A percentile compares a stretch with the other conserved stretches of the same genome.
Conservation (phyloP, 257 asterid genomes). For the Solanum corneliomulleri region DNA sequence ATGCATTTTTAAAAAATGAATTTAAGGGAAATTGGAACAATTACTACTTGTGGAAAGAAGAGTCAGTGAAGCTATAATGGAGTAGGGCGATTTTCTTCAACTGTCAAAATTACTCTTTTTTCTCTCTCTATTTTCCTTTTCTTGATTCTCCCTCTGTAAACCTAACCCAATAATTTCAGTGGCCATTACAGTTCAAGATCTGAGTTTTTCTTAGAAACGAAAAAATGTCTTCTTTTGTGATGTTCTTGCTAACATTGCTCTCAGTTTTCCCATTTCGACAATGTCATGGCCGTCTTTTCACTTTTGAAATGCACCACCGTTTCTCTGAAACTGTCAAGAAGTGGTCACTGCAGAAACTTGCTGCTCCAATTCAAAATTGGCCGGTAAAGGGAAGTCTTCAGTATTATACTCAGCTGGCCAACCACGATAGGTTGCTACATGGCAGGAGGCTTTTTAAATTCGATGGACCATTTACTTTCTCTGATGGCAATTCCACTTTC, state of each 20-base stretch:
- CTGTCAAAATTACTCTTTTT: neutral
- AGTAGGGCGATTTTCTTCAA: neutral
- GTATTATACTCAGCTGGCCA: conserved; percentile 44
- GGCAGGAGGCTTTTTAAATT: conserved; percentile 31
- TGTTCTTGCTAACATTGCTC: conserved; percentile 11
- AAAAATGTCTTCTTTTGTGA: conserved; percentile 31
- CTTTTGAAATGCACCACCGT: conserved; percentile 77
- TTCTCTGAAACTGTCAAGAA: conserved; percentile 67
- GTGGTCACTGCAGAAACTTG: conserved; percentile 21
- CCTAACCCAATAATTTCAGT: neutral
- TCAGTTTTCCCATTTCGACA: conserved; percentile 7
- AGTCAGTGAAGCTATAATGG: neutral
- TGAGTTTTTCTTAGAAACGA: neutral
- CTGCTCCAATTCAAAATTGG: conserved; percentile 24
- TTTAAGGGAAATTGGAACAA: neutral
- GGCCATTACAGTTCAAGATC: conserved; percentile 1
- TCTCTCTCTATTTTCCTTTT: neutral
- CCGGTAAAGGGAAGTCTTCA: conserved; percentile 47
- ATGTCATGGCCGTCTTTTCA: conserved; percentile 37
- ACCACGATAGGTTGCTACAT: conserved; percentile 39
- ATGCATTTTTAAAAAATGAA: neutral
- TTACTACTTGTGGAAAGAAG: neutral
- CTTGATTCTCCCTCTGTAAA: neutral
- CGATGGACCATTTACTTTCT: conserved; percentile 44
- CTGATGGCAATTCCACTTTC: conserved; percentile 58